Evolutionary conservation across 495 filamentous ascomycete genomes (phyloP).

Genomic region (Thermothielavioides terrestris): DNA sequence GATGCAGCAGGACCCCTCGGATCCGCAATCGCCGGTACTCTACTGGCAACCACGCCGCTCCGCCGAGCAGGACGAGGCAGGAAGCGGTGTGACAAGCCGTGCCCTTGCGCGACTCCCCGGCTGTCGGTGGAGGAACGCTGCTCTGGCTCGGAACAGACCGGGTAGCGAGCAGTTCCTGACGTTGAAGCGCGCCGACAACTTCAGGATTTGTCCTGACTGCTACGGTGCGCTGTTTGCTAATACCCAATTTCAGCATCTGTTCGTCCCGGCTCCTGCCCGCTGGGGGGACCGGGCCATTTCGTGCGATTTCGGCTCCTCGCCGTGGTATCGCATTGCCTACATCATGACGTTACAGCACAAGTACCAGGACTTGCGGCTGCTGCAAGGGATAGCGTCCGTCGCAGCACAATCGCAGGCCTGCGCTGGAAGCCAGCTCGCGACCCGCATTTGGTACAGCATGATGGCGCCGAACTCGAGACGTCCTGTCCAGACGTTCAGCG

Average conservation of each 20-base stretch:
- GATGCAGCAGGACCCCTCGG: slow-evolving; percentile 13
- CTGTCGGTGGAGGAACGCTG: slow-evolving; percentile 30
- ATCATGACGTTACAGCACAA: slow-evolving; percentile 34
- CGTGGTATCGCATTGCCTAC: slow-evolving; percentile 41
- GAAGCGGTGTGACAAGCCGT: slow-evolving; percentile 23
- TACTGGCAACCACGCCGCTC: slow-evolving; percentile 26
- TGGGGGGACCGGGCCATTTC: slow-evolving; percentile 27
- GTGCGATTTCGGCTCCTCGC: slow-evolving; percentile 38
- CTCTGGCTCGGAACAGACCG: slow-evolving; percentile 4
- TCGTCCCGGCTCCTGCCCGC: slow-evolving; percentile 29
- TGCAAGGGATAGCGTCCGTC: slow-evolving; percentile 33
- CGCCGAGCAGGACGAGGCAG: slow-evolving; percentile 14
- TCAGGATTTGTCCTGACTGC: slow-evolving; percentile 40
- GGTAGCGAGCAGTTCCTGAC: slow-evolving; percentile 33
- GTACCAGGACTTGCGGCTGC: slow-evolving; percentile 30
- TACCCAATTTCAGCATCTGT: slow-evolving; percentile 31
- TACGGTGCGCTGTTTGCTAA: slow-evolving; percentile 31
- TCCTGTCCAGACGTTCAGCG: slow-evolving; percentile 29
- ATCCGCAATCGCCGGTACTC: slow-evolving; percentile 12
- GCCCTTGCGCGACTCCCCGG: slow-evolving; percentile 27
- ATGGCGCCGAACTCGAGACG: slow-evolving; percentile 26
- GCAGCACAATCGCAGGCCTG: slow-evolving; percentile 29
- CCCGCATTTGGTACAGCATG: slow-evolving; percentile 38
- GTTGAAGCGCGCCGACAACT: slow-evolving; percentile 34
- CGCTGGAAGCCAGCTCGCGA: slow-evolving; percentile 19